Evolutionary conservation across 2,329 filamentous ascomycete species (phyloP).

Genomic region (Fusarium torulosum): DNA sequence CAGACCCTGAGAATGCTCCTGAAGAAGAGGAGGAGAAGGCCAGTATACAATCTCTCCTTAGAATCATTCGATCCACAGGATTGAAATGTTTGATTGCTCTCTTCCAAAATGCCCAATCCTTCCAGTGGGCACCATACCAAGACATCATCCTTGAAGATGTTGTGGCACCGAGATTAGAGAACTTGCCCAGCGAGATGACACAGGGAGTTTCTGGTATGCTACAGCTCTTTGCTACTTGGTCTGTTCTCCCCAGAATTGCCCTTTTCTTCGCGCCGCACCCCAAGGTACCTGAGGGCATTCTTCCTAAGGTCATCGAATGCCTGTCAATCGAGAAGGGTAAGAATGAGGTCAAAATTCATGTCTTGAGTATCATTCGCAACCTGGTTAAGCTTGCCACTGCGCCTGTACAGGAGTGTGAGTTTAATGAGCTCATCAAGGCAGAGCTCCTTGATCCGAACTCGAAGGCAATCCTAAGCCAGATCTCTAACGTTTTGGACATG

Average conservation of each 20-base stretch:
- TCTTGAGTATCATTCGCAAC: conserved; percentile 80
- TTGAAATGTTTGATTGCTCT: conserved; percentile 85
- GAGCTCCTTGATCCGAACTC: conserved; percentile 69
- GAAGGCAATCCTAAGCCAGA: conserved; percentile 72
- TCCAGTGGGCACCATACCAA: conserved; percentile 80
- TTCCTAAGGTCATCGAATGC: conserved; percentile 79
- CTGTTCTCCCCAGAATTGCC: conserved; percentile 73
- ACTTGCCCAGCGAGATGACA: conserved; percentile 85
- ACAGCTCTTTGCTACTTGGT: conserved; percentile 85
- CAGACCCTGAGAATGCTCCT: conserved; percentile 53
- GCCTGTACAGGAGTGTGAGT: conserved; percentile 67
- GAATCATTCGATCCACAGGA: conserved; percentile 76
- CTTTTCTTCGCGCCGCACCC: conserved; percentile 69
- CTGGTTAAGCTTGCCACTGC: conserved; percentile 72
- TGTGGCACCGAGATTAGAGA: conserved; percentile 80
- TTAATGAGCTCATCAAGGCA: conserved; percentile 67
- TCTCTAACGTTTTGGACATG: conserved; percentile 75
- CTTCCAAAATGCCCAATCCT: conserved; percentile 77
- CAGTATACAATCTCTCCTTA: conserved; percentile 69
- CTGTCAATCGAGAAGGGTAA: conserved; percentile 80
- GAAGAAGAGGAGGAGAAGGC: conserved; percentile 59
- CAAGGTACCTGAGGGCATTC: conserved; percentile 67
- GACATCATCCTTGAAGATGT: conserved; percentile 79
- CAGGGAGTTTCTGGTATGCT: conserved; percentile 89
- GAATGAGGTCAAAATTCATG: conserved; percentile 86